phyloP scores from a whole-genome alignment of 306 rosid species.

The Parietaria judaica region DNA sequence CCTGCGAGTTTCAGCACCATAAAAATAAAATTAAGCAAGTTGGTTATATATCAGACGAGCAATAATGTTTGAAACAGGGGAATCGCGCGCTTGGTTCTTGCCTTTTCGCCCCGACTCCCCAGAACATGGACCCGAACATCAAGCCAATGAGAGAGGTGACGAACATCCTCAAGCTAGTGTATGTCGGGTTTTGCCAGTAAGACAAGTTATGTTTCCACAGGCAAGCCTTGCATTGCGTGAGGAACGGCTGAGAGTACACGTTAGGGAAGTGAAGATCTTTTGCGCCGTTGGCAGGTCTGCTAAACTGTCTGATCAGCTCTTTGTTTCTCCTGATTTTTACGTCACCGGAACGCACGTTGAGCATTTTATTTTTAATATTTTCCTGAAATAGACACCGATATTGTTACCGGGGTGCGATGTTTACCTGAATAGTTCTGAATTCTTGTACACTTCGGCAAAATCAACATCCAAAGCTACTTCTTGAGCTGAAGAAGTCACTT shows the following conservation, averaged over 20 bases:
- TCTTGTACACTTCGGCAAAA: conserved; percentile 27
- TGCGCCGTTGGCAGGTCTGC: conserved; percentile 45
- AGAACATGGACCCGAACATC: conserved; percentile 65
- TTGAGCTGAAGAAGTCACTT: conserved; percentile 34
- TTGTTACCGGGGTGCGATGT: not conserved
- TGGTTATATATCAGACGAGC: not conserved
- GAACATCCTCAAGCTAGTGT: conserved; percentile 43
- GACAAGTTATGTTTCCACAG: conserved; percentile 72
- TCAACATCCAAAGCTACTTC: conserved; percentile 35
- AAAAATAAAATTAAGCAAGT: not conserved
- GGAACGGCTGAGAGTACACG: conserved; percentile 39
- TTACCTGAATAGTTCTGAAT: conserved; percentile 35
- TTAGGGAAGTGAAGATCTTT: conserved; percentile 46
- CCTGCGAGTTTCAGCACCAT: conserved; percentile 20
- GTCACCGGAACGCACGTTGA: not conserved
- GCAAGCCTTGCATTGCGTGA: conserved; percentile 44
- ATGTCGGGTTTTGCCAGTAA: conserved; percentile 55
- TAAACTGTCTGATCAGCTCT: conserved; percentile 36
- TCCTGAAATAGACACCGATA: too few relatives aligned
- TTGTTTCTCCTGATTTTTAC: conserved; percentile 47
- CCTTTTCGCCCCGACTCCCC: conserved; percentile 69
- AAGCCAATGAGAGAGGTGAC: conserved; percentile 40
- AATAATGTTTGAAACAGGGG: too few relatives aligned
- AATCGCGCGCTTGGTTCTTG: not conserved
- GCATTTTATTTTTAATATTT: too few relatives aligned